These are phyloP conservation scores for Abortiporus biennis DNA, from an alignment of 1,284 basidiomycete genomes.

Conservation along the genomic window DNA sequence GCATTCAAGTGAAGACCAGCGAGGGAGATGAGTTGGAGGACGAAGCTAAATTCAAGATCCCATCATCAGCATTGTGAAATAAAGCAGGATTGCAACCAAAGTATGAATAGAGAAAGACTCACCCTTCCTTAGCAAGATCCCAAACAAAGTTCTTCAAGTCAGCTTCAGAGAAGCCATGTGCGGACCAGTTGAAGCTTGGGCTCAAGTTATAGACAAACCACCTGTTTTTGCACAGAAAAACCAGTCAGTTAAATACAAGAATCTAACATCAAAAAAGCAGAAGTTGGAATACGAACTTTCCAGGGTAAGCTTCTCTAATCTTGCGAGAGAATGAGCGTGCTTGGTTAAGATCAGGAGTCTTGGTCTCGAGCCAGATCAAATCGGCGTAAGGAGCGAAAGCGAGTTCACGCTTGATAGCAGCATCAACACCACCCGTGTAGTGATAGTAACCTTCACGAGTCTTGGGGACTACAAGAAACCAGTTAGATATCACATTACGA, in stretches of 20 bases:
- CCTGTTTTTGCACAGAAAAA: conserved; percentile 25
- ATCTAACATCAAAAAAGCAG: not conserved
- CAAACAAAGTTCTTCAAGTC: conserved; percentile 85
- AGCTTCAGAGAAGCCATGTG: conserved; percentile 72
- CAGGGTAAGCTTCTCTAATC: conserved; percentile 69
- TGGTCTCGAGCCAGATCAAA: conserved; percentile 89
- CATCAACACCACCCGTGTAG: conserved; percentile 78
- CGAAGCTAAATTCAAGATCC: too few relatives aligned
- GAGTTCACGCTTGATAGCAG: conserved; percentile 79
- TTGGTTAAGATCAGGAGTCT: conserved; percentile 75
- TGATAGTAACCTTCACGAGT: conserved; percentile 93
- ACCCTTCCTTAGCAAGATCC: conserved; percentile 90
- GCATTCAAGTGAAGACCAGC: conserved; percentile 87
- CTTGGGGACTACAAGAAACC: conserved; percentile 54
- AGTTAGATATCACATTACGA: not conserved
- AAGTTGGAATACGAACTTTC: conserved; percentile 41
- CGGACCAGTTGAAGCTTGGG: conserved; percentile 91
- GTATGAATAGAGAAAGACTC: conserved; percentile 15
- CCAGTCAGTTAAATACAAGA: not conserved
- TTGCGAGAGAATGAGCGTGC: conserved; percentile 75
- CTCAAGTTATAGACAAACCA: conserved; percentile 94
- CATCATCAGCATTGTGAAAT: not conserved
- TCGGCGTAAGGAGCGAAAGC: conserved; percentile 82
- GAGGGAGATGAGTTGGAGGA: conserved; percentile 81
- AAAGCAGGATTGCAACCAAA: not conserved